Conservation (phyloP, 129 eudicot genomes). For the Pseudognaphalium luteoalbum region DNA sequence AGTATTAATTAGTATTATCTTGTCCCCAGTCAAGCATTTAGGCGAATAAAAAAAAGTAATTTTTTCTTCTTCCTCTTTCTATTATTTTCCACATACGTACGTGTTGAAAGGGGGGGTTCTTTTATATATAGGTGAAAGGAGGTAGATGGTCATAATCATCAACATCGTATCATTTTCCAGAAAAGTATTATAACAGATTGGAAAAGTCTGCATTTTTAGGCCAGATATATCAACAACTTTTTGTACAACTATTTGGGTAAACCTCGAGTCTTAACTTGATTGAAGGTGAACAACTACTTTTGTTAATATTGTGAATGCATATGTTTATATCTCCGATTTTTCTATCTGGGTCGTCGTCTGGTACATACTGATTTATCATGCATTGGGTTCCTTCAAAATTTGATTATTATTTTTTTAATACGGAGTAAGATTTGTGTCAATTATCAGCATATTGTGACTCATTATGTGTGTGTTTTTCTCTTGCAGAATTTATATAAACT, state of each 20-base stretch:
- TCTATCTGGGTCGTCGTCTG: constrained; percentile 10
- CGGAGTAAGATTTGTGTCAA: too few relatives aligned
- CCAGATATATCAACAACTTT: constrained; percentile 9
- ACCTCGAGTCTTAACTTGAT: constrained; percentile 26
- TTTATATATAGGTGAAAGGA: not conserved
- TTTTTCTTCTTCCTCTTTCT: too few relatives aligned
- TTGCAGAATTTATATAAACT: constrained; percentile 10
- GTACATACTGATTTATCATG: constrained; percentile 3
- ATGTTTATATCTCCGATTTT: not conserved
- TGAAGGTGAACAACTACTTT: constrained; percentile 20
- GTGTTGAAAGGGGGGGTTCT: not conserved
- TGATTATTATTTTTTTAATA: too few relatives aligned
- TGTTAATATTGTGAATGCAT: not conserved
- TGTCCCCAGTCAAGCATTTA: not conserved
- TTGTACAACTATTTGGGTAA: constrained; percentile 13
- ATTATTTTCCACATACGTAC: not conserved
- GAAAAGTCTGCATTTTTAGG: not conserved
- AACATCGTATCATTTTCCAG: not conserved
- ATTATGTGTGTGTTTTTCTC: constrained; percentile 11
- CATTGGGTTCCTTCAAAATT: constrained; percentile 1
- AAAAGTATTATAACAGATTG: too few relatives aligned
- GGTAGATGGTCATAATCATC: not conserved
- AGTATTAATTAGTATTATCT: constrained; percentile 20
- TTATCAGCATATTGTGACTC: constrained; percentile 13
- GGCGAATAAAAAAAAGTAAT: not conserved